Percentiles rank a stretch among this genome's conserved stretches.
Evolutionary conservation across 768 basidiomycete species (phyloP).

Genomic region (Serendipita sp.): DNA sequence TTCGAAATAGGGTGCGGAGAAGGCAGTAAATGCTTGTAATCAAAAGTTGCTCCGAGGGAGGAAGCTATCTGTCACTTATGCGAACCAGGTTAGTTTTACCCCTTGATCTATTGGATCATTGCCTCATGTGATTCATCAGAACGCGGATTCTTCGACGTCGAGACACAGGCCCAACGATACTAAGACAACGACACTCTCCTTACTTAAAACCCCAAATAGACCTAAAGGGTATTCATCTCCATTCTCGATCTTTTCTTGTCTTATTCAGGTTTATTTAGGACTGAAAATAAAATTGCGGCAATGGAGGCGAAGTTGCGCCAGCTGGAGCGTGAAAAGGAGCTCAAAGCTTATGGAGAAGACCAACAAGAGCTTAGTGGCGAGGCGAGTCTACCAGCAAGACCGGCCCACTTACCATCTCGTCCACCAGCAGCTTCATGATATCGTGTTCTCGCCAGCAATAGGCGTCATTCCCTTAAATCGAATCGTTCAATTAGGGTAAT

Average conservation of each 20-base stretch:
- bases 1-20: conserved; percentile 58
- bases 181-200: conserved; percentile 67
- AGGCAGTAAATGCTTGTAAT: conserved; percentile 55
- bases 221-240: conserved; percentile 30
- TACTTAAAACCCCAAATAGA: conserved; percentile 58
- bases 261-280: conserved; percentile 29
- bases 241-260: neutral
- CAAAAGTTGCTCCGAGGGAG: conserved; percentile 74
- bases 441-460: too few relatives aligned
- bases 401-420: neutral
- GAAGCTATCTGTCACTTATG: conserved; percentile 80
- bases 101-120: neutral
- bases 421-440: neutral
- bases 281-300: conserved; percentile 76
- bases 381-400: neutral
- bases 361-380: neutral
- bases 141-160: conserved; percentile 18
- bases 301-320: conserved; percentile 91
- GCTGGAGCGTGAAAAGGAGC: conserved; percentile 32
- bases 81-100: conserved; percentile 45
- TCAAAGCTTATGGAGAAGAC: neutral
- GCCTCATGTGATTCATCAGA: neutral
- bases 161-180: conserved; percentile 21
- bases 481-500: too few relatives aligned
- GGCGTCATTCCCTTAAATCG: too few relatives aligned